A percentile compares a stretch with the other conserved stretches of the same genome.
These are phyloP conservation scores for Helminthosporium solani DNA, from an alignment of 2,329 filamentous ascomycete species.

Conservation along the genomic window DNA sequence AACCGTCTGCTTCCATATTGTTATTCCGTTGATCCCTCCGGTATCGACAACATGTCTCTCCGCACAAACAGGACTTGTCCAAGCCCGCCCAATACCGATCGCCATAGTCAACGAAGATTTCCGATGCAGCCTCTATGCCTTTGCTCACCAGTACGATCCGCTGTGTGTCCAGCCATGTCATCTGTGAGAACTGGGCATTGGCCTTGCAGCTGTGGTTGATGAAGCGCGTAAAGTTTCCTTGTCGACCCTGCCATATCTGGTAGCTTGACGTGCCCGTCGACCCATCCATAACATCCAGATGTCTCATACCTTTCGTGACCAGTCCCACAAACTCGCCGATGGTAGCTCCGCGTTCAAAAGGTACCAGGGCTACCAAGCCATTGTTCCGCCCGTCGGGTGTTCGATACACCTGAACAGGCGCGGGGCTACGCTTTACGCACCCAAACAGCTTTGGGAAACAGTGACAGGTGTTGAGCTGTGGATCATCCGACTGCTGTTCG, in stretches of 20 bases:
- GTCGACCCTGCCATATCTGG: slow-evolving; percentile 59
- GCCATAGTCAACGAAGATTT: slow-evolving; percentile 61
- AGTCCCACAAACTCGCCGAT: slow-evolving; percentile 59
- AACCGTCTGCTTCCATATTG: no score
- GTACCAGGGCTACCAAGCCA: slow-evolving; percentile 49
- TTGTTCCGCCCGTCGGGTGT: slow-evolving; percentile 58
- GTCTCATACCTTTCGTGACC: slow-evolving; percentile 54
- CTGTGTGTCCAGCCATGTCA: slow-evolving; percentile 59
- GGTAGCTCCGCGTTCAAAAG: slow-evolving; percentile 55
- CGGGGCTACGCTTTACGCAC: slow-evolving; percentile 40
- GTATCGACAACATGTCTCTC: slow-evolving; percentile 55
- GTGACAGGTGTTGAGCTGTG: slow-evolving; percentile 51
- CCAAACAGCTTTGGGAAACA: slow-evolving; percentile 58
- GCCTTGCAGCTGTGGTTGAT: slow-evolving; percentile 61
- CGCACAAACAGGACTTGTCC: slow-evolving; percentile 58
- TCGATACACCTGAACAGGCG: slow-evolving; percentile 55
- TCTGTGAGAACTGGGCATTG: slow-evolving; percentile 59
- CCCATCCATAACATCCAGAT: slow-evolving; percentile 57
- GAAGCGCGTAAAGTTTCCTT: slow-evolving; percentile 60
- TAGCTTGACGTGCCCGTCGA: slow-evolving; percentile 55
- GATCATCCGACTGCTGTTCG: slow-evolving; percentile 54
- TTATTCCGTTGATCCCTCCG: no score
- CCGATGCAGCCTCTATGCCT: slow-evolving; percentile 54
- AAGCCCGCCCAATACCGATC: slow-evolving; percentile 59
- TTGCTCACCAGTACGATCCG: slow-evolving; percentile 58